A percentile compares a stretch with the other conserved stretches of the same genome.
These are phyloP conservation scores for Arbutus unedo DNA, from an alignment of 148 eudicot genomes.

Conservation along the genomic window DNA sequence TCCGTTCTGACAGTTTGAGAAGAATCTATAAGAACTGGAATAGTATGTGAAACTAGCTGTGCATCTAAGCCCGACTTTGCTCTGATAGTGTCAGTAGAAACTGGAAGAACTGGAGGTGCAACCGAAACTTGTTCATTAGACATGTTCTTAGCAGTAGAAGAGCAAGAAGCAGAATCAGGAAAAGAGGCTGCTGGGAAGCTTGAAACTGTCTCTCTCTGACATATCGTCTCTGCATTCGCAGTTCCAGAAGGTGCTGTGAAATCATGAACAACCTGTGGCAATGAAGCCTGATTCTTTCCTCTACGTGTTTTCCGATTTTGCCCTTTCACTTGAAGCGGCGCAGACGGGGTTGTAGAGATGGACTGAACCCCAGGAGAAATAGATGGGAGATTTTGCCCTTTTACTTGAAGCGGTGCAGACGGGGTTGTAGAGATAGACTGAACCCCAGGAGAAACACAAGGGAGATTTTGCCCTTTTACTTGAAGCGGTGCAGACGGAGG, in stretches of 20 bases:
- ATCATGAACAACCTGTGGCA: slow-evolving; percentile 33
- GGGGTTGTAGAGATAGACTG: slow-evolving; percentile 28
- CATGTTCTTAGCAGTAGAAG: slow-evolving; percentile 20
- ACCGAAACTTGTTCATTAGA: slow-evolving; percentile 16
- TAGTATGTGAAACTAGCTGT: slow-evolving; percentile 15
- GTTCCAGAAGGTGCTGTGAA: slow-evolving; percentile 32
- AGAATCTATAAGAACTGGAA: slow-evolving; percentile 12
- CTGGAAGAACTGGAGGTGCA: slow-evolving; percentile 20
- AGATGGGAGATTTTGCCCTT: slow-evolving; percentile 37
- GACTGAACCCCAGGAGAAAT: slow-evolving; percentile 34
- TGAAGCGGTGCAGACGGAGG: slow-evolving; percentile 25
- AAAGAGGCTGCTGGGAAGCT: slow-evolving; percentile 9
- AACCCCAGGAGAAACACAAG: slow-evolving; percentile 33
- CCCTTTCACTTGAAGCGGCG: slow-evolving; percentile 19
- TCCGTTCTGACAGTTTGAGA: slow-evolving; percentile 11
- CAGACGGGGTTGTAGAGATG: slow-evolving; percentile 22
- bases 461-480: slow-evolving; percentile 33
- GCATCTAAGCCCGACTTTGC: background rate
- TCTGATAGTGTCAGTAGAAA: slow-evolving; percentile 11
- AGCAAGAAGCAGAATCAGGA: slow-evolving; percentile 18
- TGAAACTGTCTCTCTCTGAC: slow-evolving; percentile 24
- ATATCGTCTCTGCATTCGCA: slow-evolving; percentile 26
- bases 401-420: slow-evolving; percentile 24
- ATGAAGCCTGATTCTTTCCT: slow-evolving; percentile 47
- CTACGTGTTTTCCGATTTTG: slow-evolving; percentile 53